phyloP scores from a whole-genome alignment of 2,329 filamentous ascomycete species.

The Botryotinia globosa region DNA sequence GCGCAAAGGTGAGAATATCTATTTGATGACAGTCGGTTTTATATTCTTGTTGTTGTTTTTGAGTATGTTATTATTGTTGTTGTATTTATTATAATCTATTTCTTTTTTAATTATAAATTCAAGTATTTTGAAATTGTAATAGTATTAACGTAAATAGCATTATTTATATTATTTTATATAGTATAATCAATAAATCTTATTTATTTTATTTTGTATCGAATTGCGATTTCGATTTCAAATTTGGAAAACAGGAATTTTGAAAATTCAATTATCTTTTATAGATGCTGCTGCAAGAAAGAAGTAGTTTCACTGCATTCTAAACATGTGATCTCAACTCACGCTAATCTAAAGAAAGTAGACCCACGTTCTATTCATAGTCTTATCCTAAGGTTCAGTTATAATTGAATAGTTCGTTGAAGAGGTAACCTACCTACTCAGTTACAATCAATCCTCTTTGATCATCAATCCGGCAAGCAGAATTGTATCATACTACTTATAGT shows the following conservation, averaged over 20 bases:
- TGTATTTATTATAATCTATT: no score
- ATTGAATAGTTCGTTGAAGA: neutral
- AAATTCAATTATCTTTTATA: neutral
- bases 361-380: neutral
- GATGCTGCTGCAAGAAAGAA: accelerated
- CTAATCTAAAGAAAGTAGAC: neutral
- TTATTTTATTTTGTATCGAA: neutral
- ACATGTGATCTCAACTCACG: neutral
- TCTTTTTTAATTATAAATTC: no score
- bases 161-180: no score
- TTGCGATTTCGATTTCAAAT: neutral
- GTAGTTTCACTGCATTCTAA: neutral
- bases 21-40: neutral
- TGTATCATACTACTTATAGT: no score
- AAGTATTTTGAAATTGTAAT: no score
- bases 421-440: neutral
- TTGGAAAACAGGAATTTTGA: neutral
- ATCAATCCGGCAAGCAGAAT: no score
- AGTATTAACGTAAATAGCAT: no score
- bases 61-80: no score
- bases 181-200: neutral
- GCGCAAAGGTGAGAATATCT: neutral
- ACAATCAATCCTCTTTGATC: neutral
- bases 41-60: neutral
- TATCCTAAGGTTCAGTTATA: neutral